Conservation (phyloP, 2,329 filamentous ascomycete species). For the Pseudogymnoascus sp. region DNA sequence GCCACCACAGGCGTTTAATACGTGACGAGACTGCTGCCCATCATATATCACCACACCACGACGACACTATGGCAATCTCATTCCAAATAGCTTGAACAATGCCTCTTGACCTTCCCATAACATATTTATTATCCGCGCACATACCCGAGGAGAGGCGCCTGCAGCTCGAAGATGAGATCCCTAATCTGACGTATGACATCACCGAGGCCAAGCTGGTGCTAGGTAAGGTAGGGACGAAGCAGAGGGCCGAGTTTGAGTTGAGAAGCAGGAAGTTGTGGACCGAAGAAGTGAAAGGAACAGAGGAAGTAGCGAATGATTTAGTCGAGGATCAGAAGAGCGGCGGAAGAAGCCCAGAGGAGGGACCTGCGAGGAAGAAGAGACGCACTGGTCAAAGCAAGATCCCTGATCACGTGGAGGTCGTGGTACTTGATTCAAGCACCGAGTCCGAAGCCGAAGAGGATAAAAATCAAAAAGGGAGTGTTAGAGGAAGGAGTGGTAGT, state of each 20-base stretch:
- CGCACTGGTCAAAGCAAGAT: slow-evolving; percentile 33
- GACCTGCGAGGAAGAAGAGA: slow-evolving; percentile 14
- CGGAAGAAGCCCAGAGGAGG: slow-evolving; percentile 14
- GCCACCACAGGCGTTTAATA: not conserved
- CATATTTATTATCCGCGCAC: slow-evolving; percentile 63
- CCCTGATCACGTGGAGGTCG: slow-evolving; percentile 16
- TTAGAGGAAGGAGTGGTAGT: not conserved
- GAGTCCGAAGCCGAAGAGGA: slow-evolving; percentile 27
- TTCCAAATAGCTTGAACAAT: slow-evolving; percentile 2
- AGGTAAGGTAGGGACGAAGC: slow-evolving; percentile 60
- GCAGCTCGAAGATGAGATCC: slow-evolving; percentile 54
- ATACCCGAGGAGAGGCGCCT: slow-evolving; percentile 55
- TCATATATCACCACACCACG: not conserved
- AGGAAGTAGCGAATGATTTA: not conserved
- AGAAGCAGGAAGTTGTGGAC: slow-evolving; percentile 55
- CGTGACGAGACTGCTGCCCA: not conserved
- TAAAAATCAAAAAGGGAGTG: slow-evolving; percentile 2
- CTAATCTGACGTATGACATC: slow-evolving; percentile 59
- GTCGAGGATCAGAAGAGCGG: not conserved
- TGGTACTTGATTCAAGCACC: slow-evolving; percentile 25
- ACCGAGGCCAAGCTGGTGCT: slow-evolving; percentile 66
- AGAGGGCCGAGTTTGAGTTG: slow-evolving; percentile 70
- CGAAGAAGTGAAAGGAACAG: slow-evolving; percentile 34
- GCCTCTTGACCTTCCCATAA: slow-evolving; percentile 1
- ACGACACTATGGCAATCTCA: not conserved